A percentile compares a stretch with the other conserved stretches of the same genome.
These are phyloP conservation scores for Leptomonas seymouri DNA, from an alignment of 208 protist species.

Conservation along the genomic window DNA sequence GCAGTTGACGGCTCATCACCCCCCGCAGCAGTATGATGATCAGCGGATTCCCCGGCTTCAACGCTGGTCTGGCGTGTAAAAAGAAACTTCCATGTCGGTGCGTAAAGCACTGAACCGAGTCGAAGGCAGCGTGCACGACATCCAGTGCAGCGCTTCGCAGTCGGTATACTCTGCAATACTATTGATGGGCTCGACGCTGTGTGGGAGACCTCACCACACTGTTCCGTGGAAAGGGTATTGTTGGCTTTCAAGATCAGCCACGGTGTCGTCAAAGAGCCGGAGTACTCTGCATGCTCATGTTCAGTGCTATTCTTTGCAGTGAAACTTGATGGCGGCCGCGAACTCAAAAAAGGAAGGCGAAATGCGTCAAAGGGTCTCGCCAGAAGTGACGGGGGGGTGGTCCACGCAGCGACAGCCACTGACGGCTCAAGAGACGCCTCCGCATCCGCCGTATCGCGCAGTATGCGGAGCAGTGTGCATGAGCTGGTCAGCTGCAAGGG, in stretches of 20 bases:
- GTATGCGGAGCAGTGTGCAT: slow-evolving; percentile 19
- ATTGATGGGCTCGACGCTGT: background rate
- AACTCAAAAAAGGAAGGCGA: background rate
- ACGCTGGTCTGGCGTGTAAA: slow-evolving; percentile 1
- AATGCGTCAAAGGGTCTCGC: background rate
- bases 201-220: background rate
- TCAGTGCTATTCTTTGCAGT: background rate
- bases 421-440: background rate
- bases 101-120: slow-evolving; percentile 9
- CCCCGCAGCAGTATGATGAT: background rate
- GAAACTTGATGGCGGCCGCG: background rate
- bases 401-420: background rate
- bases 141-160: too few species aligned
- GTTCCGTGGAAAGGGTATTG: background rate
- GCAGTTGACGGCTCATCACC: background rate
- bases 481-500: background rate
- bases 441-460: background rate
- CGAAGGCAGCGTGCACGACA: background rate
- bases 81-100: slow-evolving; percentile 8
- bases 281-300: background rate
- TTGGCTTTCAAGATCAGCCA: slow-evolving; percentile 8
- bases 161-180: too few species aligned
- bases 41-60: too few species aligned
- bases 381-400: background rate
- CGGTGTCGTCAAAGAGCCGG: background rate